A percentile compares a stretch with the other conserved stretches of the same genome.
phyloP scores from a whole-genome alignment of 2,329 filamentous ascomycete genomes.

The Pestalotiopsis sp. region DNA sequence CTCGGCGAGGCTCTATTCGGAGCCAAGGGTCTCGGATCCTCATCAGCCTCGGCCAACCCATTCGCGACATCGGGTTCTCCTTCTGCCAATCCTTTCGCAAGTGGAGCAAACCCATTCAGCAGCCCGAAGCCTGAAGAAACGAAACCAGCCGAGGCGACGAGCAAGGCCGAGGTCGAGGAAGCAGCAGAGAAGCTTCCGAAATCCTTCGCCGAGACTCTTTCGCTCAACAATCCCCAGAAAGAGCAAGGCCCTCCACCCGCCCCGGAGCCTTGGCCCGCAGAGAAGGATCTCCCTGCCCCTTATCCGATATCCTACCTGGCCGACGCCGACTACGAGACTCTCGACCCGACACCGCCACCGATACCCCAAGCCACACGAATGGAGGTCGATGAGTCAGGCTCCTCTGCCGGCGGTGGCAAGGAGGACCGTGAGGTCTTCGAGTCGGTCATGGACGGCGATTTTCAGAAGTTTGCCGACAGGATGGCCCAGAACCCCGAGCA shows the following conservation, averaged over 20 bases:
- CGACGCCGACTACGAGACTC: constrained; percentile 89
- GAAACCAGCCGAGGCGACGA: constrained; percentile 19
- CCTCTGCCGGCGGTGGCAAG: constrained; percentile 36
- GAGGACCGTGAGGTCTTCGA: constrained; percentile 76
- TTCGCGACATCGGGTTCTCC: constrained; percentile 53
- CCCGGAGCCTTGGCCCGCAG: constrained; percentile 75
- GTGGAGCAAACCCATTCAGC: constrained; percentile 51
- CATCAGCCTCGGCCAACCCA: constrained; percentile 51
- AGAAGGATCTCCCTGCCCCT: constrained; percentile 63
- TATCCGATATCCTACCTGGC: constrained; percentile 79
- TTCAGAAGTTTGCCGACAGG: constrained; percentile 79
- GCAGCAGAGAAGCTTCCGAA: constrained; percentile 47
- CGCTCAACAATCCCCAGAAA: constrained; percentile 62
- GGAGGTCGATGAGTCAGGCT: constrained; percentile 41
- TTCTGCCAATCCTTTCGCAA: constrained; percentile 62
- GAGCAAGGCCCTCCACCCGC: constrained; percentile 38
- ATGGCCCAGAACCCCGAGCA: constrained; percentile 82
- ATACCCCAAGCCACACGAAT: constrained; percentile 52
- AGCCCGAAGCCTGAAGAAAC: constrained; percentile 21
- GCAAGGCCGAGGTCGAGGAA: constrained; percentile 34
- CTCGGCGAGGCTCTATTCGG: constrained; percentile 74
- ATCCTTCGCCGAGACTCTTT: constrained; percentile 75
- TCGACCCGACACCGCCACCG: constrained; percentile 62
- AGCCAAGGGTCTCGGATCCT: constrained; percentile 48
- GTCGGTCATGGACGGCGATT: constrained; percentile 72